Base-by-base conservation (phyloP, 164 flowering plant species). In the Chimonanthus praecox region DNA sequence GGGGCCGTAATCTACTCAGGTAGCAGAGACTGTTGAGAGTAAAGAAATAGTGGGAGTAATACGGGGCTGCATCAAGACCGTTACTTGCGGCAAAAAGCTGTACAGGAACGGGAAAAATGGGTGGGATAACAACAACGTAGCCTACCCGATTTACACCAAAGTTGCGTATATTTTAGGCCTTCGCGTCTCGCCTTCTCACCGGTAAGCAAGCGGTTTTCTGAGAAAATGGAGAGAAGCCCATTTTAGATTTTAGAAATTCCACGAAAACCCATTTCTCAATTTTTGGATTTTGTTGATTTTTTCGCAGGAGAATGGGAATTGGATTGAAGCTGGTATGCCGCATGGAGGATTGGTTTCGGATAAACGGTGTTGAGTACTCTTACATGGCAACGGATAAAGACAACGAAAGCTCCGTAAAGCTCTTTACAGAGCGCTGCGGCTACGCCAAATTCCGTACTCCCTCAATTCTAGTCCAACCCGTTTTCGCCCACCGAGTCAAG, bases 311-410 rank as follows among this genome's bases (percentile, higher is more conserved):
- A 75, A 82, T 88, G 88, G 97, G 99, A 4, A 88, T 96, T 8
- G 99, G 91, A 64, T 73, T 86, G 64, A 87, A 86, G 76, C 83
- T 96, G 58, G 95, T 94, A 4, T 43, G 44, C 4, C 72, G 68
- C 71, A 82, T 92, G 75, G 98, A 96, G 73, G 81, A 86, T 3
- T 94, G 99, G 99, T 90, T 96, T 66, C 69, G 80, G 20, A 84
- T 85, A 21, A 92, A 84, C 67, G 99, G 98, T 4, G 97, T 88
- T 3, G 98, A 96, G 61, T 94, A 96, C 75, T 83, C 97, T 0
- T 96, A 96, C 84, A 84, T 94, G 75, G 99, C 98, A 0, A 96
- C 99, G 0, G 99, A 94, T 72, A 85, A 81, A 72, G 97, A 89
- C 87, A 94, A 96, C 80, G 69, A 80, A 18, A 88, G 98, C 0